Evolutionary conservation across 2,329 filamentous ascomycete species (phyloP), one percentile per base, ranked within the genome.

Genomic region (Fusarium chaquense): DNA sequence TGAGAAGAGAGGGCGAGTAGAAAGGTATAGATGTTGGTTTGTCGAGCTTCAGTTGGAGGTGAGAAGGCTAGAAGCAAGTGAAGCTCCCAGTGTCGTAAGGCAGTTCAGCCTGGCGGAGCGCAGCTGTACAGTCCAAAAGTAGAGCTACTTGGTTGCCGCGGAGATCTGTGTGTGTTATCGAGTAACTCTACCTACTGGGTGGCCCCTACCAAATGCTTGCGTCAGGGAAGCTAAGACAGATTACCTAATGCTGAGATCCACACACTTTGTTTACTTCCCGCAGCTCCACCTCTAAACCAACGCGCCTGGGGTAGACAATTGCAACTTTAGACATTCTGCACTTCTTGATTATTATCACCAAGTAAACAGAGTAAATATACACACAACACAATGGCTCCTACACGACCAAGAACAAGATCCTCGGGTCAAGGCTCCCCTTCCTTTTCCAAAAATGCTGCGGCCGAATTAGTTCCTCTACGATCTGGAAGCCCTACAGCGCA

Each of bases 361-460:
- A 57, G 26, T 59, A 54, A 41, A 45, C 32, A 47, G 5, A 56
- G 36, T 80, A 64, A 33, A 44, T 43, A 28, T 22, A 55, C 36
- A 13, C 36, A 22, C n/a, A 49, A 70, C 63, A 78, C 46, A 57
- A 88, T 87, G 85, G 81, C 83, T 62, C 83, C 83, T 56, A 78
- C 78, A 58, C 81, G 83, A 73, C 78, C 81, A 18, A 78, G 76
- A 56, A 80, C 78, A 62, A 76, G 74, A 69, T 60, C 56, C 32
- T 77, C 78, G 33, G 71, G 75, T n/a, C 71, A 71, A 44, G 69
- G 64, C 13, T 46, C 62, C 36, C 58, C 62, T 33, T 71, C 68
- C 12, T 68, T 65, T 33, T 52, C 33, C 38, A 69, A 69, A 38
- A 47, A 67, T 59, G 69, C 71, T 58, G 70, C 68, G 36, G 57